A percentile compares a stretch with the other conserved stretches of the same genome.
phyloP scores from a whole-genome alignment of 2,329 filamentous ascomycete species.

The Ceratocystiopsis brevicomis region DNA sequence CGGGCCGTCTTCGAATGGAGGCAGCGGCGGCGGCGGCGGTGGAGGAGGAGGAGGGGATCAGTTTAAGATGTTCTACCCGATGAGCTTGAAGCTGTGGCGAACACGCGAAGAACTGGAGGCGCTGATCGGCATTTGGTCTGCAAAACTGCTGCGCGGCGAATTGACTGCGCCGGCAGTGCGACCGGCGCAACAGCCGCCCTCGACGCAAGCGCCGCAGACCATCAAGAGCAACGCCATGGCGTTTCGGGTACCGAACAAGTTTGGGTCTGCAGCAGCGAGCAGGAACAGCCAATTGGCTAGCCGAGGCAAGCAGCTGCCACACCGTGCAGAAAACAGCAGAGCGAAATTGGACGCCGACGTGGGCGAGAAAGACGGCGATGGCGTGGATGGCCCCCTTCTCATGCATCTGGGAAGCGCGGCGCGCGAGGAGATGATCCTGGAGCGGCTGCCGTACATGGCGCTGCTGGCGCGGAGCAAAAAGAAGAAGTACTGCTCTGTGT shows the following conservation, averaged over 20 bases:
- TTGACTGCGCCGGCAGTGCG: conserved; percentile 22
- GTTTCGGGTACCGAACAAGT: conserved; percentile 10
- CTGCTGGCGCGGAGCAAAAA: conserved; percentile 32
- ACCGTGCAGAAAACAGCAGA: no score
- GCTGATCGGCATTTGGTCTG: conserved; percentile 50
- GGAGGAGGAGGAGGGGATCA: conserved; percentile 36
- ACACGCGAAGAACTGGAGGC: conserved; percentile 65
- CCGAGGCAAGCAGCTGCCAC: background rate
- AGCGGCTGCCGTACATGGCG: conserved; percentile 72
- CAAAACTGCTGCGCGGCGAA: conserved; percentile 38
- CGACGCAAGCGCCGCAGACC: conserved; percentile 29
- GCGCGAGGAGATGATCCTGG: conserved; percentile 57
- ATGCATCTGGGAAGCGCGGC: conserved; percentile 46
- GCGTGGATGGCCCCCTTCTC: conserved; percentile 13
- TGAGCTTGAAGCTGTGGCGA: conserved; percentile 66
- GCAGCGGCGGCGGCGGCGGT: conserved; percentile 10
- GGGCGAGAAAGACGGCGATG: background rate
- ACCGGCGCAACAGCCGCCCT: conserved; percentile 19
- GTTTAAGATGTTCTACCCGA: conserved; percentile 84
- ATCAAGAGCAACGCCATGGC: conserved; percentile 16
- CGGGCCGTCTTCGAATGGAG: background rate
- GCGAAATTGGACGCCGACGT: no score
- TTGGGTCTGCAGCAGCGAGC: conserved; percentile 3
- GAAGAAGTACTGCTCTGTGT: conserved; percentile 16
- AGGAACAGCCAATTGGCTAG: background rate